Conservation (phyloP, 2,329 filamentous ascomycete species). For the Botryosphaeria dothidea region DNA sequence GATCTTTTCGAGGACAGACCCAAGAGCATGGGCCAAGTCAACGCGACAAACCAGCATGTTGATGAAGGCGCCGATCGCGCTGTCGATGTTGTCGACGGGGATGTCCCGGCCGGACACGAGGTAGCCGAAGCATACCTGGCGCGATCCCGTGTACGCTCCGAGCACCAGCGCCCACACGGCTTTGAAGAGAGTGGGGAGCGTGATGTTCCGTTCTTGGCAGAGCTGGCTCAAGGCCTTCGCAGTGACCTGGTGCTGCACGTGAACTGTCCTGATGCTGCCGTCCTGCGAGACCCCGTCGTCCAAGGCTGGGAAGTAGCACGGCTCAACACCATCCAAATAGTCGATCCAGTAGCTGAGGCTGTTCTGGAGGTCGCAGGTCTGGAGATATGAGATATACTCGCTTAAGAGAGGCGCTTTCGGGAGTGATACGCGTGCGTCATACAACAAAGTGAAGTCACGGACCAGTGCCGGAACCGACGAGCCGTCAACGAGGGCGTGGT, state of each 20-base stretch:
- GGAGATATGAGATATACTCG: conserved; percentile 38
- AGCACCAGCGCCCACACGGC: conserved; percentile 36
- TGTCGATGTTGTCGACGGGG: conserved; percentile 33
- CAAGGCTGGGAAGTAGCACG: conserved; percentile 41
- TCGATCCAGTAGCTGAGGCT: conserved; percentile 38
- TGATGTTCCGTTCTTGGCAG: conserved; percentile 48
- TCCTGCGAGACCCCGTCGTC: conserved; percentile 22
- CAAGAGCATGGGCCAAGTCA: conserved; percentile 30
- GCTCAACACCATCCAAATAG: conserved; percentile 40
- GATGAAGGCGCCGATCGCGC: conserved; percentile 39
- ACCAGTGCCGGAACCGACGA: conserved; percentile 52
- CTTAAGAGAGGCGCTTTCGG: conserved; percentile 39
- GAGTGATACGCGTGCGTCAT: conserved; percentile 38
- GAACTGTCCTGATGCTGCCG: conserved; percentile 1
- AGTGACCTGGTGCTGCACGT: conserved; percentile 39
- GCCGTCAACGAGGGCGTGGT: conserved; percentile 55
- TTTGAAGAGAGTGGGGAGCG: conserved; percentile 49
- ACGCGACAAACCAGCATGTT: conserved; percentile 42
- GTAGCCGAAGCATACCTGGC: conserved; percentile 37
- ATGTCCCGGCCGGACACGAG: conserved; percentile 39
- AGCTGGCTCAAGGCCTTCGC: conserved; percentile 24
- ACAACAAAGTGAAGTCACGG: conserved; percentile 48
- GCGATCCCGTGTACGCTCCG: conserved; percentile 28
- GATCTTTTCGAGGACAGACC: conserved; percentile 24
- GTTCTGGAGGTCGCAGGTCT: conserved; percentile 20